phyloP scores from a whole-genome alignment of 768 basidiomycete genomes.

The Tricholoma terreum region DNA sequence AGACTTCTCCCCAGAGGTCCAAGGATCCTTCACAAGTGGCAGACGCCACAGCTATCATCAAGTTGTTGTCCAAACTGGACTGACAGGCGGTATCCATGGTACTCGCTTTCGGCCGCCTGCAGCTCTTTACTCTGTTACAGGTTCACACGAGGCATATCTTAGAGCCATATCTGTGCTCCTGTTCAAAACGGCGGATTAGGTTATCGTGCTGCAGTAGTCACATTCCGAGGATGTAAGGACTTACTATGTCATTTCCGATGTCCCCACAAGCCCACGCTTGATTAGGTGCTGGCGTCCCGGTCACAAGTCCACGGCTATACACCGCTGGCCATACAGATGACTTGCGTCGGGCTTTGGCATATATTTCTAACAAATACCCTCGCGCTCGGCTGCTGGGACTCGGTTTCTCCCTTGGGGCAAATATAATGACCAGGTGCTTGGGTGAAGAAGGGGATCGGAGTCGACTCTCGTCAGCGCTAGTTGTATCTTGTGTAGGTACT shows the following conservation, averaged over 20 bases:
- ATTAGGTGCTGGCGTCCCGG: constrained; percentile 64
- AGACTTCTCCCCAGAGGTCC: constrained; percentile 44
- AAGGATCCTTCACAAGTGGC: constrained; percentile 12
- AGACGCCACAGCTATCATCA: constrained; percentile 35
- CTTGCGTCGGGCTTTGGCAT: constrained; percentile 61
- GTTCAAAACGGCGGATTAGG: constrained; percentile 69
- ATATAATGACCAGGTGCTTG: constrained; percentile 72
- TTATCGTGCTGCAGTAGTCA: constrained; percentile 73
- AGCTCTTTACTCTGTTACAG: constrained; percentile 27
- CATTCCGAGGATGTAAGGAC: constrained; percentile 70
- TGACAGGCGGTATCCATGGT: constrained; percentile 27
- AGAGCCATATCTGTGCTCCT: constrained; percentile 58
- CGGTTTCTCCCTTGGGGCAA: constrained; percentile 82
- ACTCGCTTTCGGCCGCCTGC: not conserved
- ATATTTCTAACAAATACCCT: constrained; percentile 61
- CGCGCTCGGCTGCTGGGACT: constrained; percentile 67
- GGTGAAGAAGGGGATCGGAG: constrained; percentile 65
- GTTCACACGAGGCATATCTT: constrained; percentile 75
- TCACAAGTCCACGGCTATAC: constrained; percentile 70
- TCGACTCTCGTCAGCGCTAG: constrained; percentile 51
- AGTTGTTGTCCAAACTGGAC: constrained; percentile 38
- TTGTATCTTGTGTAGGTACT: constrained; percentile 55
- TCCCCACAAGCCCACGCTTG: constrained; percentile 2
- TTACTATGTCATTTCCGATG: not conserved
- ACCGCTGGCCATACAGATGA: constrained; percentile 77